These are phyloP conservation scores for Lachnellula occidentalis DNA, from an alignment of 2,329 filamentous ascomycete species.

Conservation along the genomic window DNA sequence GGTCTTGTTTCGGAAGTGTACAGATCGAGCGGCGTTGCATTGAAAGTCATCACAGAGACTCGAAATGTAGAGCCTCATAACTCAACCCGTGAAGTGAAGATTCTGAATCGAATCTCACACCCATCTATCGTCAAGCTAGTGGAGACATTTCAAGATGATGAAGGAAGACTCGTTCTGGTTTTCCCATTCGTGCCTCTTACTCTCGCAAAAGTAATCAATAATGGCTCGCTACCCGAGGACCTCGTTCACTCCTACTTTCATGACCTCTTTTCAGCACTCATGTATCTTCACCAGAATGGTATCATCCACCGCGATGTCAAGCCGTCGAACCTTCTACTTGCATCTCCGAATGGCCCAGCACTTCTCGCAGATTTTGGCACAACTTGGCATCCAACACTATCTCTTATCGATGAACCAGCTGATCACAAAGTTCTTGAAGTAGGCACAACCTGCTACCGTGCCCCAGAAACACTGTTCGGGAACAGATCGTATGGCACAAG, in stretches of 20 bases:
- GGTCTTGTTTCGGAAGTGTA: slow-evolving; percentile 84
- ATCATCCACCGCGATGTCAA: slow-evolving; percentile 95
- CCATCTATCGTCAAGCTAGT: slow-evolving; percentile 62
- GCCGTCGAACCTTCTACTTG: slow-evolving; percentile 78
- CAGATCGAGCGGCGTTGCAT: slow-evolving; percentile 55
- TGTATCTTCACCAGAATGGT: slow-evolving; percentile 63
- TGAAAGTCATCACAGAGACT: slow-evolving; percentile 81
- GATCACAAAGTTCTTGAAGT: slow-evolving; percentile 81
- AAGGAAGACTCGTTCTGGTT: slow-evolving; percentile 68
- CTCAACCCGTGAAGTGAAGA: slow-evolving; percentile 69
- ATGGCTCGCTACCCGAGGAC: slow-evolving; percentile 34
- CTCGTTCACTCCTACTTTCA: slow-evolving; percentile 43
- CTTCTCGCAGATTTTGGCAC: slow-evolving; percentile 90
- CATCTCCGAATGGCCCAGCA: slow-evolving; percentile 62
- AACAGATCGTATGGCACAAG: slow-evolving; percentile 63
- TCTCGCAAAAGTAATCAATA: slow-evolving; percentile 60
- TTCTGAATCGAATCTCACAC: slow-evolving; percentile 56
- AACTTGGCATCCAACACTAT: slow-evolving; percentile 65
- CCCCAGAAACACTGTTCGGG: slow-evolving; percentile 87
- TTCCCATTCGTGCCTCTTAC: slow-evolving; percentile 80
- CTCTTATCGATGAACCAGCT: slow-evolving; percentile 50
- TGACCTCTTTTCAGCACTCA: slow-evolving; percentile 66
- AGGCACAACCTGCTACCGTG: slow-evolving; percentile 84
- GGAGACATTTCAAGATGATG: slow-evolving; percentile 66
- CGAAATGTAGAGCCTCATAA: slow-evolving; percentile 75